A percentile compares a stretch with the other conserved stretches of the same genome.
phyloP scores from a whole-genome alignment of 2,329 filamentous ascomycete species.

The Madurella fahalii region DNA sequence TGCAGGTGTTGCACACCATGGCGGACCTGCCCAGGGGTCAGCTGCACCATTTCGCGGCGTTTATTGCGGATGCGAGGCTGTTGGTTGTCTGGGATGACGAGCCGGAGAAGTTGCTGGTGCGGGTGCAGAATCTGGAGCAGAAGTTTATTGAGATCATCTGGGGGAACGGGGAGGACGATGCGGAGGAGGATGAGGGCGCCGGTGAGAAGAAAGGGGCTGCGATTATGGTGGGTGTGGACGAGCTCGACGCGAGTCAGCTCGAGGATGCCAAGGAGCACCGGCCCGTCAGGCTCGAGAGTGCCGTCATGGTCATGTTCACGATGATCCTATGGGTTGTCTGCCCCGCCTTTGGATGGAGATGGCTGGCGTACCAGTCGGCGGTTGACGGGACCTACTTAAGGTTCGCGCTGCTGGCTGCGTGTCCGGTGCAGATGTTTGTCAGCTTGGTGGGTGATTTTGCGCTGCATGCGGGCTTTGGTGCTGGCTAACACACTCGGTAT shows the following conservation, averaged over 20 bases:
- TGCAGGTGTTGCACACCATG: conserved; percentile 60
- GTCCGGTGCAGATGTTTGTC: conserved; percentile 57
- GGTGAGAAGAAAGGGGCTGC: background rate
- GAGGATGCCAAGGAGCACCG: conserved; percentile 45
- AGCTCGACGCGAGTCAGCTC: conserved; percentile 41
- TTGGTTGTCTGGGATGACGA: conserved; percentile 64
- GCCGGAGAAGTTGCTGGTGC: conserved; percentile 49
- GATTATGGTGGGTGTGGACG: conserved; percentile 34
- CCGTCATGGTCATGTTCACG: conserved; percentile 50
- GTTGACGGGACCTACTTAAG: conserved; percentile 52
- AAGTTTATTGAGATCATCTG: conserved; percentile 58
- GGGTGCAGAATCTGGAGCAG: conserved; percentile 49
- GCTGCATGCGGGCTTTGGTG: too few species aligned
- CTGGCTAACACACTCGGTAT: background rate
- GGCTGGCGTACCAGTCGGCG: conserved; percentile 50
- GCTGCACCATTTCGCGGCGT: conserved; percentile 64
- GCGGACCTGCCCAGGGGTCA: conserved; percentile 54
- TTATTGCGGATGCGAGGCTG: conserved; percentile 54
- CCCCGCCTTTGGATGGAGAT: conserved; percentile 53
- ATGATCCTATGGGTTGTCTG: conserved; percentile 49
- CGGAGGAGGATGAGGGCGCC: conserved; percentile 5
- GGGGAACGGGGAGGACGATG: conserved; percentile 39
- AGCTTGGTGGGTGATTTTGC: conserved; percentile 38
- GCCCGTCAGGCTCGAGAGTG: conserved; percentile 50
- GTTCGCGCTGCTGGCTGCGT: conserved; percentile 48